Evolutionary conservation across 805 yeast genomes (phyloP).

Genomic region (Ogataea dorogensis): DNA sequence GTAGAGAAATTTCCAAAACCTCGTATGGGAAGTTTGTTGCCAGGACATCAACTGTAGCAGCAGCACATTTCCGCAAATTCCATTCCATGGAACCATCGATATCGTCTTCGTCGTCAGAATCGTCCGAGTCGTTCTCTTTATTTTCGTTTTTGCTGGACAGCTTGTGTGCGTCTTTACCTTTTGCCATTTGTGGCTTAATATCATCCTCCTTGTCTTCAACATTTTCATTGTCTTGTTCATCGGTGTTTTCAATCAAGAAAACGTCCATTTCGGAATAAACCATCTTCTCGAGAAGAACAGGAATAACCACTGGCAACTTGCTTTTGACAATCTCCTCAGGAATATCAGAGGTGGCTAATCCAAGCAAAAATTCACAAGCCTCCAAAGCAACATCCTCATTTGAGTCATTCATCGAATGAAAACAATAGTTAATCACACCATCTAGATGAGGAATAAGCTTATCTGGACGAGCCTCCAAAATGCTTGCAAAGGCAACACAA

Average conservation of each 20-base stretch:
- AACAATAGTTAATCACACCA: conserved; percentile 82
- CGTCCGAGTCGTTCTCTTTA: conserved; percentile 43
- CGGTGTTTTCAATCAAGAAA: conserved; percentile 58
- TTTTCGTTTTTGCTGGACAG: conserved; percentile 15
- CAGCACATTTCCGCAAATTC: conserved; percentile 91
- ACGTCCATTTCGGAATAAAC: conserved; percentile 84
- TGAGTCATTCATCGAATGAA: conserved; percentile 67
- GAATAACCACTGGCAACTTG: conserved; percentile 63
- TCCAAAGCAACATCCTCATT: conserved; percentile 82
- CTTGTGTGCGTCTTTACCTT: conserved; percentile 49
- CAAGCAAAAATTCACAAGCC: conserved; percentile 87
- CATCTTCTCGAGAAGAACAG: conserved; percentile 76
- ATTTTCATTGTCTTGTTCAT: conserved; percentile 70
- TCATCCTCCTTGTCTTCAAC: conserved; percentile 86
- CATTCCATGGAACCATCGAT: conserved; percentile 71
- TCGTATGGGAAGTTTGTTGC: conserved; percentile 66
- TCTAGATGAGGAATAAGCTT: conserved; percentile 73
- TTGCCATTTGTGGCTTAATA: conserved; percentile 77
- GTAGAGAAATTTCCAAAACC: conserved; percentile 67
- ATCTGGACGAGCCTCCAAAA: conserved; percentile 78
- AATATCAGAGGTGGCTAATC: conserved; percentile 62
- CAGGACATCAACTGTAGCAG: conserved; percentile 84
- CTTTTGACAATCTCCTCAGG: conserved; percentile 58
- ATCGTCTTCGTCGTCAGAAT: conserved; percentile 67
- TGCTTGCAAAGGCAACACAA: conserved; percentile 68